phyloP scores from a whole-genome alignment of 495 filamentous ascomycete species.

The Wilcoxina mikolae region DNA sequence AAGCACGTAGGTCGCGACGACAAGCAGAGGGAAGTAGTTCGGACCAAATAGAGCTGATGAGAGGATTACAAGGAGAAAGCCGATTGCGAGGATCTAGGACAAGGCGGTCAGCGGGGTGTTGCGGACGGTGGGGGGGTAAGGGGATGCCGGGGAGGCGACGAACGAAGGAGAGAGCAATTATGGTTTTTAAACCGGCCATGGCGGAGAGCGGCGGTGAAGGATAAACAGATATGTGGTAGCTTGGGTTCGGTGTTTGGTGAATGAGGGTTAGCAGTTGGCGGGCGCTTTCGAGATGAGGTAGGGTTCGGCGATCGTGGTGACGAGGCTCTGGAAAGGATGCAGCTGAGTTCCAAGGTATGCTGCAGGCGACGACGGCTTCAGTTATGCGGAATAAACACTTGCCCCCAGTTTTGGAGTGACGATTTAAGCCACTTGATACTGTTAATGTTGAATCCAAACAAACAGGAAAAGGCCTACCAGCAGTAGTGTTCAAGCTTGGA shows the following conservation, averaged over 20 bases:
- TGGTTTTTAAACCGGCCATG: constrained; percentile 93
- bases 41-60: constrained; percentile 77
- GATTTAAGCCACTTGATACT: too few relatives aligned
- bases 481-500: too few relatives aligned
- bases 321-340: neutral
- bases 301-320: neutral
- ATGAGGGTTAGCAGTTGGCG: constrained; percentile 29
- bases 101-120: neutral
- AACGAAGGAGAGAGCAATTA: constrained; percentile 96
- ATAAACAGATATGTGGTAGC: constrained; percentile 9
- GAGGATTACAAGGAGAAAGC: constrained; percentile 97
- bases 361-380: neutral
- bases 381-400: neutral
- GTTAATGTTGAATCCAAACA: too few relatives aligned
- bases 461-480: too few relatives aligned
- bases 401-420: too few relatives aligned
- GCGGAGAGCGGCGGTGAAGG: constrained; percentile 29
- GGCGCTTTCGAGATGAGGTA: constrained; percentile 14
- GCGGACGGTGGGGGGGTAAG: neutral
- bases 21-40: constrained; percentile 82
- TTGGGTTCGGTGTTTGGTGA: constrained; percentile 16
- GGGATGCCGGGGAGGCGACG: constrained; percentile 30
- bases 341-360: neutral
- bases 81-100: constrained; percentile 75
- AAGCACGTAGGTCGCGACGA: constrained; percentile 87